These are phyloP conservation scores for Claviceps sp. DNA, from an alignment of 2,329 filamentous ascomycete species.

Conservation along the genomic window DNA sequence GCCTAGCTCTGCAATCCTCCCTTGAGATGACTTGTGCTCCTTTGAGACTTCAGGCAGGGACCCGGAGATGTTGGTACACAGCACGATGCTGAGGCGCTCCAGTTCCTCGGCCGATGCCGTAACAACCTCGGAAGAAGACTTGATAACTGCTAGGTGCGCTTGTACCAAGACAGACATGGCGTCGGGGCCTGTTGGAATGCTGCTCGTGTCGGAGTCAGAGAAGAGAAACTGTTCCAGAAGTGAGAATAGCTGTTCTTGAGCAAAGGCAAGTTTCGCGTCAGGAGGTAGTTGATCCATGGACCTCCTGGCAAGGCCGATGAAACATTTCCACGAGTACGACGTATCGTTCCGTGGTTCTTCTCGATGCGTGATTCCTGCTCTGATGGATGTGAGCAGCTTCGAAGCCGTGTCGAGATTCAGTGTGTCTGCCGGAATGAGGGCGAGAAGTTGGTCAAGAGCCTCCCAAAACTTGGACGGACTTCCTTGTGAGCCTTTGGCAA, in stretches of 20 bases:
- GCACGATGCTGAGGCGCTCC: conserved; percentile 42
- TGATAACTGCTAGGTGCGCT: conserved; percentile 31
- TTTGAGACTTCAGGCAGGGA: conserved; percentile 74
- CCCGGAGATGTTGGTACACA: conserved; percentile 55
- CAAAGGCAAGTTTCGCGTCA: conserved; percentile 31
- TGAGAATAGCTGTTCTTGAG: conserved; percentile 37
- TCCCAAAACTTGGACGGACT: conserved; percentile 61
- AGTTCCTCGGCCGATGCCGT: conserved; percentile 45
- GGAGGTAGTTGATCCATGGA: conserved; percentile 34
- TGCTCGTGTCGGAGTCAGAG: conserved; percentile 24
- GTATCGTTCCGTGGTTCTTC: conserved; percentile 63
- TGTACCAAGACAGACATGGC: conserved; percentile 29
- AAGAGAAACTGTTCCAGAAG: conserved; percentile 42
- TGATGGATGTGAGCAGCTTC: conserved; percentile 52
- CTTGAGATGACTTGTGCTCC: conserved; percentile 61
- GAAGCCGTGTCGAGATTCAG: conserved; percentile 36
- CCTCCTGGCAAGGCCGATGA: conserved; percentile 49
- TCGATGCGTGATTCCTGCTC: conserved; percentile 55
- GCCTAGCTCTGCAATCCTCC: conserved; percentile 50
- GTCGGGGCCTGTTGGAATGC: conserved; percentile 20
- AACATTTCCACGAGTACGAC: conserved; percentile 59
- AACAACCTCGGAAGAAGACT: conserved; percentile 27
- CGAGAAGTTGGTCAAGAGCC: conserved; percentile 49
- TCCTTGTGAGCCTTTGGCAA: conserved; percentile 77
- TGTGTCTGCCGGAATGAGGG: conserved; percentile 38